phyloP scores from a whole-genome alignment of 345 rosid genomes.

The Bruguiera sexangula region DNA sequence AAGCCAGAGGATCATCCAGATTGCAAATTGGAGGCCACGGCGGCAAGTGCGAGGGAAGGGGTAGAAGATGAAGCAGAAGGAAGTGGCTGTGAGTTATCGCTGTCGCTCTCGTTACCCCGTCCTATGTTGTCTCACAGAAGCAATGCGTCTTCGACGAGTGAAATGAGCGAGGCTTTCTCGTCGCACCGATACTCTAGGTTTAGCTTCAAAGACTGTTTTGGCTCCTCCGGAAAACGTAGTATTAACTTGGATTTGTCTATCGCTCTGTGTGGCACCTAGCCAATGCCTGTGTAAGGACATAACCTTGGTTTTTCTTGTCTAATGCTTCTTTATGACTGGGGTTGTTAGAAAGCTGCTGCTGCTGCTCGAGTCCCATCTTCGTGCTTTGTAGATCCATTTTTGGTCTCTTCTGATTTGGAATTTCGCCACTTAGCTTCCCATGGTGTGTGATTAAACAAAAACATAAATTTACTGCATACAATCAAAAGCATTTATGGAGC shows the following conservation, averaged over 20 bases:
- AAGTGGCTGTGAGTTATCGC: constrained; percentile 40
- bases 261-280: constrained; percentile 56
- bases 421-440: too few species aligned
- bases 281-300: not conserved
- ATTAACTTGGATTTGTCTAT: constrained; percentile 65
- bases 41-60: not conserved
- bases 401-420: too few species aligned
- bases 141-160: constrained; percentile 56
- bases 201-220: constrained; percentile 36
- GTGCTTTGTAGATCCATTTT: too few species aligned
- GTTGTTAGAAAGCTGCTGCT: too few species aligned
- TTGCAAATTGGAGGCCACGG: not conserved
- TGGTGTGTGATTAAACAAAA: too few species aligned
- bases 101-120: constrained; percentile 49
- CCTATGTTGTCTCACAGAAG: constrained; percentile 41
- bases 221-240: constrained; percentile 26
- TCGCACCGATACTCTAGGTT: constrained; percentile 29
- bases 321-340: too few species aligned
- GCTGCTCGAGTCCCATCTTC: too few species aligned
- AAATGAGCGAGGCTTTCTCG: constrained; percentile 64
- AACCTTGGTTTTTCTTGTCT: not conserved
- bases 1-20: constrained; percentile 21
- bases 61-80: constrained; percentile 13
- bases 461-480: too few species aligned
- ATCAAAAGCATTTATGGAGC: too few species aligned